phyloP scores from a whole-genome alignment of 306 rosid genomes.

The Coriaria nepalensis region DNA sequence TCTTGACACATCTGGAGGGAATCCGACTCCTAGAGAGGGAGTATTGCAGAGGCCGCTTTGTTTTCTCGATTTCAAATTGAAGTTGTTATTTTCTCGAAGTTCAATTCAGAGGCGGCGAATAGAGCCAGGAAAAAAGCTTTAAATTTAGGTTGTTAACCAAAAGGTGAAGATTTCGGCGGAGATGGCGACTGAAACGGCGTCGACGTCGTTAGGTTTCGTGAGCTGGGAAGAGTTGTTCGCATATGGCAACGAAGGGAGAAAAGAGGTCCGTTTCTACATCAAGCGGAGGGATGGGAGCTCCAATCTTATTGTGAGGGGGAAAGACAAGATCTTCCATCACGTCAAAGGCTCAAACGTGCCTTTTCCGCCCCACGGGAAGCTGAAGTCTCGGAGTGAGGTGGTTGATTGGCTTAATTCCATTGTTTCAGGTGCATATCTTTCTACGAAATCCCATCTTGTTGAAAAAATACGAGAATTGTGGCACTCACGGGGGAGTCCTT shows the following conservation, averaged over 20 bases:
- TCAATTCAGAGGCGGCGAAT: too few species aligned
- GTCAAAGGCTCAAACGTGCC: constrained; percentile 19
- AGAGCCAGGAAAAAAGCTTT: too few species aligned
- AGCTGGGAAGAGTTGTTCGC: constrained; percentile 64
- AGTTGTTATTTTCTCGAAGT: not conserved
- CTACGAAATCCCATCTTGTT: too few species aligned
- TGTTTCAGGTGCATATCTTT: constrained; percentile 35
- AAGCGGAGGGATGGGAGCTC: constrained; percentile 37
- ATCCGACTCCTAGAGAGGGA: too few species aligned
- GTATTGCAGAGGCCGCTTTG: not conserved
- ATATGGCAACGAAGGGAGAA: constrained; percentile 44
- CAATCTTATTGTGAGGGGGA: constrained; percentile 75
- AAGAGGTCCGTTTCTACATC: constrained; percentile 58
- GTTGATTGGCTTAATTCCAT: constrained; percentile 61
- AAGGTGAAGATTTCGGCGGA: constrained; percentile 34
- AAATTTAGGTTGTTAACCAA: not conserved
- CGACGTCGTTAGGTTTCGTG: constrained; percentile 27
- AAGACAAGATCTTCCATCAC: constrained; percentile 59
- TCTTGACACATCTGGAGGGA: too few species aligned
- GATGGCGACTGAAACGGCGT: constrained; percentile 12
- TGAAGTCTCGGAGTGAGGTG: constrained; percentile 67
- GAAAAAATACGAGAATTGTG: too few species aligned
- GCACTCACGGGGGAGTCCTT: too few species aligned
- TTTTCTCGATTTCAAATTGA: not conserved
- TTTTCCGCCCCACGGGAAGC: constrained; percentile 25